Conservation (phyloP, 2,329 filamentous ascomycete genomes). For the Ramichloridium luteum region DNA sequence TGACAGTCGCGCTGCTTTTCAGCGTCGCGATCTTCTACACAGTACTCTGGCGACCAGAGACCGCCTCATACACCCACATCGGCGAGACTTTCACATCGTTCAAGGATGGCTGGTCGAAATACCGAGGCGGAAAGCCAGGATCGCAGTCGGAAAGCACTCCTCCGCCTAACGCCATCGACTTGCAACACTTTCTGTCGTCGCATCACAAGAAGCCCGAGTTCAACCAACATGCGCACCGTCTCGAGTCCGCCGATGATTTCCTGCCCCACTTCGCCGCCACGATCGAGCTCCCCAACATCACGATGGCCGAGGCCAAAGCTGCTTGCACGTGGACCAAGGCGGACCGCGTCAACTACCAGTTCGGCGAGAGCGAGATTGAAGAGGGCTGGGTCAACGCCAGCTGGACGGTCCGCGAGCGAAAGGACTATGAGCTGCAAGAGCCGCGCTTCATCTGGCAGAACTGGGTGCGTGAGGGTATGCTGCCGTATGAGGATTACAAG, state of each 20-base stretch:
- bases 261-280: slow-evolving; percentile 3
- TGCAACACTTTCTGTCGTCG: not conserved
- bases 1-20: not conserved
- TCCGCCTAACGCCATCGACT: not conserved
- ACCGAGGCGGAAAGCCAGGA: too few relatives aligned
- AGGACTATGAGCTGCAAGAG: slow-evolving; percentile 11
- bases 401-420: slow-evolving; percentile 5
- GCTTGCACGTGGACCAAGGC: slow-evolving; percentile 3
- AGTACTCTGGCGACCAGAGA: not conserved
- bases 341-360: slow-evolving; percentile 4
- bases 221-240: slow-evolving; percentile 4
- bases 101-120: not conserved
- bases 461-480: slow-evolving; percentile 12
- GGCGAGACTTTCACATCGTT: not conserved
- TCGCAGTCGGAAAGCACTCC: too few relatives aligned
- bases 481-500: slow-evolving; percentile 11
- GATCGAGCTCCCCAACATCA: not conserved
- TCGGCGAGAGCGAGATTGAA: slow-evolving; percentile 12
- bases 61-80: not conserved
- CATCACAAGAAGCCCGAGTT: not conserved
- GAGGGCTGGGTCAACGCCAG: slow-evolving; percentile 9
- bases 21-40: not conserved
- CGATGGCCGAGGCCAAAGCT: slow-evolving; percentile 5
- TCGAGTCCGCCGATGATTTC: slow-evolving; percentile 7
- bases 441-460: slow-evolving; percentile 13